These are phyloP conservation scores for Gastrodia elata DNA, from an alignment of 106 monocot genomes.

Conservation along the genomic window DNA sequence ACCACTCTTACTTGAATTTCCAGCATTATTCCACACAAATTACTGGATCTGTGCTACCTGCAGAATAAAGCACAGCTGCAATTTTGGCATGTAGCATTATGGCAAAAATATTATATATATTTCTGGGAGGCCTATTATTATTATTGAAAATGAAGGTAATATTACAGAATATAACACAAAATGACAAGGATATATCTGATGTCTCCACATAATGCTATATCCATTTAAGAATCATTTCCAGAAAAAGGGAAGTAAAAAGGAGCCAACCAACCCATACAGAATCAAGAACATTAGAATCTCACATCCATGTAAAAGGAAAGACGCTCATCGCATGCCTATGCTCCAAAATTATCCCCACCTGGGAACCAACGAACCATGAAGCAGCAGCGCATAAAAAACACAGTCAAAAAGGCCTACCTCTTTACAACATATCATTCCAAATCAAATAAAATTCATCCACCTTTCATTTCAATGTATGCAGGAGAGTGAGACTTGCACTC, in stretches of 20 bases:
- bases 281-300: background rate
- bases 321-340: background rate
- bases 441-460: background rate
- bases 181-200: background rate
- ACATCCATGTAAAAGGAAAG: background rate
- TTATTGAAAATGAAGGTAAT: background rate
- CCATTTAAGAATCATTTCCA: background rate
- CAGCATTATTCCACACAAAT: too few species aligned
- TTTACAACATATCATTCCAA: background rate
- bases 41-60: too few species aligned
- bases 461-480: background rate
- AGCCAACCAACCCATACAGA: background rate
- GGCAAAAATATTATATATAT: background rate
- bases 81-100: background rate
- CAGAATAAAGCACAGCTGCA: background rate
- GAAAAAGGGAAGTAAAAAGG: background rate
- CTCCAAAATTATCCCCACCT: background rate
- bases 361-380: background rate
- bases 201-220: background rate
- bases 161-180: background rate
- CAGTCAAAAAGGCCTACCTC: background rate
- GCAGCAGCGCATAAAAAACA: background rate
- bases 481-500: slow-evolving; percentile 1
- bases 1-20: too few species aligned
- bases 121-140: background rate